Percentiles rank a stretch among this genome's conserved stretches.
phyloP scores from a whole-genome alignment of 805 yeast species.

The Danielozyma ontarioensis region DNA sequence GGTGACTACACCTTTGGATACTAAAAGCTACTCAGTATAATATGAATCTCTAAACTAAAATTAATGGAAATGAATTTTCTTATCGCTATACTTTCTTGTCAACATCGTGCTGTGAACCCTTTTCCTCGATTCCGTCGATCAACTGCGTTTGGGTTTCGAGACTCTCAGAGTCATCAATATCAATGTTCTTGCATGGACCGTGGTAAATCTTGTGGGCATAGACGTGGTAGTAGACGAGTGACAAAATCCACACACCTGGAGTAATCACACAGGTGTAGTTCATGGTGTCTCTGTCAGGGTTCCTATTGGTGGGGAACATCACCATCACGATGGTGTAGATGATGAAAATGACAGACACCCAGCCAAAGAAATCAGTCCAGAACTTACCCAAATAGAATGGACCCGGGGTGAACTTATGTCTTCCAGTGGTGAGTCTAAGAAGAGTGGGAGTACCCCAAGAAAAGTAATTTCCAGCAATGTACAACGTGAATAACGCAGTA shows the following conservation, averaged over 20 bases:
- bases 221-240: conserved; percentile 17
- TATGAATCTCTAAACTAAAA: no score
- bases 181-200: conserved; percentile 26
- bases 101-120: neutral
- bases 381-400: conserved; percentile 9
- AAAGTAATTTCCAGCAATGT: conserved; percentile 56
- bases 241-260: conserved; percentile 23
- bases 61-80: no score
- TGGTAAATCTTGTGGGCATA: conserved; percentile 24
- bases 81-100: neutral
- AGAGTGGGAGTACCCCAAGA: conserved; percentile 62
- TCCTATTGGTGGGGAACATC: conserved; percentile 11
- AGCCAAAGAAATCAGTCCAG: conserved; percentile 13
- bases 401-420: conserved; percentile 11
- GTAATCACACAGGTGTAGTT: conserved; percentile 15
- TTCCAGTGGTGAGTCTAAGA: conserved; percentile 12
- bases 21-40: no score
- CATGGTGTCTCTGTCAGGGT: conserved; percentile 8
- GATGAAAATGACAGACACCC: conserved; percentile 7
- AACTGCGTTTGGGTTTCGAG: neutral
- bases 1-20: conserved; percentile 45
- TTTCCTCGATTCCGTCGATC: neutral
- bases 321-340: conserved; percentile 12
- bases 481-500: conserved; percentile 61
- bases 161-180: conserved; percentile 5